These are phyloP conservation scores for Verticillium alfalfae DNA, from an alignment of 2,329 filamentous ascomycete species.

Conservation along the genomic window DNA sequence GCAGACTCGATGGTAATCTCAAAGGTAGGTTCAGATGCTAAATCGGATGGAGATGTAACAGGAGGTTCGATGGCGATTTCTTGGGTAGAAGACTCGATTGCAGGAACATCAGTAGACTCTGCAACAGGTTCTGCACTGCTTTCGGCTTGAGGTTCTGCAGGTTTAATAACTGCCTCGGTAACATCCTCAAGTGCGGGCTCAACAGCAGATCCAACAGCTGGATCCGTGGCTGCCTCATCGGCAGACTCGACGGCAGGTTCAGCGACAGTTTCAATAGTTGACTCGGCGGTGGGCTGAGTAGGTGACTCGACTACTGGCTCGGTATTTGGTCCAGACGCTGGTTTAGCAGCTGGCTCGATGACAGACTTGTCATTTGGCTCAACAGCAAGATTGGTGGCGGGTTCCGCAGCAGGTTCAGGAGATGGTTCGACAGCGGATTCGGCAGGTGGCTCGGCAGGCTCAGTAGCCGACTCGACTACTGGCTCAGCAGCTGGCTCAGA, in stretches of 20 bases:
- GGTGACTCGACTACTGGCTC: not conserved
- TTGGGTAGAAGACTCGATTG: not conserved
- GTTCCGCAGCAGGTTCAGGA: not conserved
- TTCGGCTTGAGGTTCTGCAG: too few relatives aligned
- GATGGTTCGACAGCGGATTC: not conserved
- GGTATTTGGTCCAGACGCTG: not conserved
- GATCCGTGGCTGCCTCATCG: not conserved
- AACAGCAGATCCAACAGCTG: not conserved
- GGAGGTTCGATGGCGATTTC: not conserved
- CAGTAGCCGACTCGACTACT: not conserved
- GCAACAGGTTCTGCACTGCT: not conserved
- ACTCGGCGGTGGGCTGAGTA: not conserved
- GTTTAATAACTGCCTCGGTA: not conserved
- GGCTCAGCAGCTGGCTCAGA: not conserved
- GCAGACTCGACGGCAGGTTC: not conserved
- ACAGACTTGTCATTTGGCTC: not conserved
- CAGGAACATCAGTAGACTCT: constrained; percentile 13
- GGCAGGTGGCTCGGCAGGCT: not conserved
- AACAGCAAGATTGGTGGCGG: not conserved
- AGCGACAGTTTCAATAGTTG: not conserved
- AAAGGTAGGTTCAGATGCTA: not conserved
- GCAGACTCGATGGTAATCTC: not conserved
- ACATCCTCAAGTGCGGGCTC: not conserved
- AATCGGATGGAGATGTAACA: not conserved
- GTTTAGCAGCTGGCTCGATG: constrained; percentile 27